Conservation (phyloP, 768 basidiomycete genomes). For the Termitomyces sp. region DNA sequence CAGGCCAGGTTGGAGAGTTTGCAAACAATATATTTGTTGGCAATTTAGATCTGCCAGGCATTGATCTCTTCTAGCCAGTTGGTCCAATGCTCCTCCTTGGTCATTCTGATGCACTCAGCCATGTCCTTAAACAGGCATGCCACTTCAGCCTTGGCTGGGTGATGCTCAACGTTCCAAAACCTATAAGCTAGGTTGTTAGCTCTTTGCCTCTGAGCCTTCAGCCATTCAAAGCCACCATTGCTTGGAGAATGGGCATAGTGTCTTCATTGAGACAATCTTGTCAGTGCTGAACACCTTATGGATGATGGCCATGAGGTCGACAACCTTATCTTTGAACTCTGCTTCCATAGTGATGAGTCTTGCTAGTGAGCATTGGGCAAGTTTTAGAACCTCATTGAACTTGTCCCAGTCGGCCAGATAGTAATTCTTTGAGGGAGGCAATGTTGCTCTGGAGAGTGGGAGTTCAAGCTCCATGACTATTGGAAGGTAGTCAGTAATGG, state of each 20-base stretch:
- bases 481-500: not conserved
- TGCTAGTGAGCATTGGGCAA: not conserved
- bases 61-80: too few species aligned
- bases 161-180: not conserved
- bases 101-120: too few species aligned
- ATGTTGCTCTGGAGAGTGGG: not conserved
- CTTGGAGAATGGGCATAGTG: too few species aligned
- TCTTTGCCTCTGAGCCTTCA: too few species aligned
- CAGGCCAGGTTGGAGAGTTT: too few species aligned
- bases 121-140: too few species aligned
- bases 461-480: not conserved
- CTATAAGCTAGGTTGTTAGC: not conserved
- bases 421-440: not conserved
- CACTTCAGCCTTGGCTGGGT: too few species aligned
- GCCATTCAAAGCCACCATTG: too few species aligned
- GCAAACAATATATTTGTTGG: too few species aligned
- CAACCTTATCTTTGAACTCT: conserved; percentile 1
- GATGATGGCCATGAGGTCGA: not conserved
- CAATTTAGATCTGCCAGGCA: too few species aligned
- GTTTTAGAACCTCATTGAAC: conserved; percentile 4
- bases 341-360: not conserved
- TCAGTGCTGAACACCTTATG: not conserved
- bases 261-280: not conserved
- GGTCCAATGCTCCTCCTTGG: too few species aligned
- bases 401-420: not conserved